Conservation (phyloP, 208 protist genomes). For the Naegleria fowleri region DNA sequence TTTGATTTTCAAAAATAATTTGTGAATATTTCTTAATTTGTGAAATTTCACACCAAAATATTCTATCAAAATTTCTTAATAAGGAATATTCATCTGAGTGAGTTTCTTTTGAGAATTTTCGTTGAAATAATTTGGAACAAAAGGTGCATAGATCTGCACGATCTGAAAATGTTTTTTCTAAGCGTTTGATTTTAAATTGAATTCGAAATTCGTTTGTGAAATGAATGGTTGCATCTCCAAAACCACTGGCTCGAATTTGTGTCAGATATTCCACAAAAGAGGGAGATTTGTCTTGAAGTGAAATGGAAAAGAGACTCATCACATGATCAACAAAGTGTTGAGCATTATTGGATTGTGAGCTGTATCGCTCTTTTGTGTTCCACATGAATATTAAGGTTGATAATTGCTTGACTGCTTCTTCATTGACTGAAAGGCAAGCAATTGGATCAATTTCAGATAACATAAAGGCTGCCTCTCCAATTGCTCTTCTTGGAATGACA, state of each 20-base stretch:
- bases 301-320: neutral
- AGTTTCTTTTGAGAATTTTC: neutral
- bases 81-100: neutral
- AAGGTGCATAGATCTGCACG: neutral
- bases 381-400: neutral
- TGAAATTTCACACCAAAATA: neutral
- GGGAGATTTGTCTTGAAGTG: neutral
- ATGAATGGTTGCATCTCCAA: neutral
- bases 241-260: neutral
- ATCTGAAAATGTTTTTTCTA: neutral
- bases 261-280: neutral
- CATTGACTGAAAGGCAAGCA: neutral
- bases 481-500: neutral
- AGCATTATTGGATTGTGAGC: neutral
- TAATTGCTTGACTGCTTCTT: neutral
- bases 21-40: neutral
- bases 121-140: neutral
- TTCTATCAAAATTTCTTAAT: neutral
- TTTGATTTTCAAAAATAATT: neutral
- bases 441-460: neutral
- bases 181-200: neutral
- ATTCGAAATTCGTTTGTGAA: neutral
- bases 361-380: neutral
- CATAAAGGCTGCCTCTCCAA: neutral
- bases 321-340: neutral